Evolutionary conservation across 331 rosid species (phyloP).

Genomic region (Spiraea crenata): DNA sequence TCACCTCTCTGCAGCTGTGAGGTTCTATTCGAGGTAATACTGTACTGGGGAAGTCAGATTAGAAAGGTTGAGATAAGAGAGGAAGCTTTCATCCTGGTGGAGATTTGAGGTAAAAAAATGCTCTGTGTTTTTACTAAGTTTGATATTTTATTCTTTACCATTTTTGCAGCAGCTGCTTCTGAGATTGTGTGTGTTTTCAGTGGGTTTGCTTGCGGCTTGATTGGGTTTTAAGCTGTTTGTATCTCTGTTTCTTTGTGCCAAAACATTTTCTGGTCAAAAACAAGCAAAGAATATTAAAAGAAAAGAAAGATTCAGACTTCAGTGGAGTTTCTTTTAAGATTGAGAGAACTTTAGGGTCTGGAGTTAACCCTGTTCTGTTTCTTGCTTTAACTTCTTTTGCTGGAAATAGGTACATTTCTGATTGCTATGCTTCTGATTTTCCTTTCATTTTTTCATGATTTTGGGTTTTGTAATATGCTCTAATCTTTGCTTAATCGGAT

Average conservation of each 20-base stretch:
- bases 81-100: not conserved
- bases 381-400: conserved; percentile 7
- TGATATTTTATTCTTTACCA: not conserved
- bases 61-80: not conserved
- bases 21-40: not conserved
- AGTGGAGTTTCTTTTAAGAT: conserved; percentile 7
- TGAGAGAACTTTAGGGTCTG: not conserved
- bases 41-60: conserved; percentile 7
- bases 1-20: not conserved
- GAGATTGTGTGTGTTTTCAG: not conserved
- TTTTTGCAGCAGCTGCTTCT: conserved; percentile 3
- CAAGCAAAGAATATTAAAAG: conserved; percentile 13
- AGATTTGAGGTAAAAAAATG: conserved; percentile 12
- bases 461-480: not conserved
- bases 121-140: not conserved
- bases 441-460: not conserved
- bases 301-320: not conserved
- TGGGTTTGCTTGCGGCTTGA: not conserved
- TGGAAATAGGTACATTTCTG: conserved; percentile 7
- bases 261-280: not conserved
- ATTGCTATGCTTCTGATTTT: not conserved
- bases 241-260: conserved; percentile 2
- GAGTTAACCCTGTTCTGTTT: conserved; percentile 2
- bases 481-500: not conserved
- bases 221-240: not conserved